These are phyloP conservation scores for Backusella luteola DNA, from an alignment of 192 early-diverging fungal species.

Conservation along the genomic window DNA sequence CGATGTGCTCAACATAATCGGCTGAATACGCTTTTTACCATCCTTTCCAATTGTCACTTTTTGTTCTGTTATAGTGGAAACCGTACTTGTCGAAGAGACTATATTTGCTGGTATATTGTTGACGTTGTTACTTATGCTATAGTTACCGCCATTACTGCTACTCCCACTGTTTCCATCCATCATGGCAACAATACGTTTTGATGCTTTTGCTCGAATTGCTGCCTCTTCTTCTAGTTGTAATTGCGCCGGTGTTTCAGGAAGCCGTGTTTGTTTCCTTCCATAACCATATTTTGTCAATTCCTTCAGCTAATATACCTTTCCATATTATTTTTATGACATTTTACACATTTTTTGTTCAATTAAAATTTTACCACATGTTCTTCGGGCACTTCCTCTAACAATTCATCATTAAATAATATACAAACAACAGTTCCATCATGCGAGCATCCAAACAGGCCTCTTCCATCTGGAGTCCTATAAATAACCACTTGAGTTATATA, in stretches of 20 bases:
- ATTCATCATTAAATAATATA: conserved; percentile 69
- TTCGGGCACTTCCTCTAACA: conserved; percentile 59
- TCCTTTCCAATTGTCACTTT: conserved; percentile 67
- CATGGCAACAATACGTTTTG: conserved; percentile 22
- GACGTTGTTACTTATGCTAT: neutral
- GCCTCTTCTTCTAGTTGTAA: conserved; percentile 64
- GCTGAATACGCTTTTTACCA: conserved; percentile 86
- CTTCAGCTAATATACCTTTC: conserved; percentile 24
- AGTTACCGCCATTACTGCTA: too few species aligned
- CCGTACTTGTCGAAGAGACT: conserved; percentile 5
- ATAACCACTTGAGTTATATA: neutral
- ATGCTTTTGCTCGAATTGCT: conserved; percentile 15
- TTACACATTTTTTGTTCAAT: neutral
- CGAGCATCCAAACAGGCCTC: conserved; percentile 78
- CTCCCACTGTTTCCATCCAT: conserved; percentile 24
- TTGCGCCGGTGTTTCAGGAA: conserved; percentile 64
- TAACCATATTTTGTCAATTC: conserved; percentile 51
- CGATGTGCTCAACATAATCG: conserved; percentile 37
- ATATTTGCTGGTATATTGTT: neutral
- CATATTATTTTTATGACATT: neutral
- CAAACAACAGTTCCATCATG: conserved; percentile 87
- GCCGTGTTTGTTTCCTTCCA: conserved; percentile 42
- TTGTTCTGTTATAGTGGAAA: conserved; percentile 37
- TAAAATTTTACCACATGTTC: conserved; percentile 62
- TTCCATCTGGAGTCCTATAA: conserved; percentile 69